Evolutionary conservation across 768 basidiomycete species (phyloP).

Genomic region (Russula olivacea): DNA sequence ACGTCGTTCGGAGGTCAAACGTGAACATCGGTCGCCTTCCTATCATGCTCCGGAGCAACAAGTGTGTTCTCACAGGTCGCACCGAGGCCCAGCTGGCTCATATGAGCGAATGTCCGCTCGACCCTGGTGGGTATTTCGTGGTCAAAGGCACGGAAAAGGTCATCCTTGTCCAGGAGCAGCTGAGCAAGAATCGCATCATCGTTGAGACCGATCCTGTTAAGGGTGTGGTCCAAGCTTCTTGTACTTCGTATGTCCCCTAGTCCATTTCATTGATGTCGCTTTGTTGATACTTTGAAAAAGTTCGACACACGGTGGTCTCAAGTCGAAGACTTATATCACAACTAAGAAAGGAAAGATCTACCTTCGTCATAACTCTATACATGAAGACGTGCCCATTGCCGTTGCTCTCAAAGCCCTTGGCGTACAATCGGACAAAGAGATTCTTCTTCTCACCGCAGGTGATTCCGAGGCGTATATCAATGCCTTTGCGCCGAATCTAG

Average conservation of each 20-base stretch:
- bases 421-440: constrained; percentile 96
- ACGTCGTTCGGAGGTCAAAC: constrained; percentile 74
- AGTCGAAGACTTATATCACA: constrained; percentile 96
- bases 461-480: constrained; percentile 82
- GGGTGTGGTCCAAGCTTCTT: constrained; percentile 87
- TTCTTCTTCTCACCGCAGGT: constrained; percentile 89
- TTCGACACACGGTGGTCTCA: constrained; percentile 76
- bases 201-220: constrained; percentile 92
- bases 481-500: constrained; percentile 84
- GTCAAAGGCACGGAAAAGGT: constrained; percentile 99
- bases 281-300: constrained; percentile 34
- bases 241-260: constrained; percentile 72
- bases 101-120: constrained; percentile 95
- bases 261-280: constrained; percentile 7
- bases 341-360: constrained; percentile 95
- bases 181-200: constrained; percentile 98
- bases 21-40: constrained; percentile 89
- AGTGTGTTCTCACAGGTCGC: constrained; percentile 81
- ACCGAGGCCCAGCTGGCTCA: constrained; percentile 78
- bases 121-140: constrained; percentile 99
- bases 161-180: constrained; percentile 96
- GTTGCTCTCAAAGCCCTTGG: constrained; percentile 96
- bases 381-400: constrained; percentile 94
- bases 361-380: constrained; percentile 94
- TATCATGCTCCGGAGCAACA: constrained; percentile 94